Base-by-base conservation (phyloP, 306 rosid genomes). In the Vachellia pachyceras region DNA sequence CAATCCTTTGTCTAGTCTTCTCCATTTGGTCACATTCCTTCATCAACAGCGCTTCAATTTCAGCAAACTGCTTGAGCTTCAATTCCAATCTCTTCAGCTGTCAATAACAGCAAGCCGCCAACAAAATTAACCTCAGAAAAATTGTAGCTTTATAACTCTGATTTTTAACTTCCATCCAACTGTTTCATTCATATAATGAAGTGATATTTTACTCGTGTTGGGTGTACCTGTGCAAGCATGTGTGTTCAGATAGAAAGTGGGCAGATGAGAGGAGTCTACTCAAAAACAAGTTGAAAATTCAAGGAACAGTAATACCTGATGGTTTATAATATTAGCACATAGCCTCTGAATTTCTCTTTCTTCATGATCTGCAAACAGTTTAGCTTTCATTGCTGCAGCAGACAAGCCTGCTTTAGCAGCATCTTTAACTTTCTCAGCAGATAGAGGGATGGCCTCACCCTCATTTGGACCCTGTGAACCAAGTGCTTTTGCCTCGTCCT, bases 31-130 rank as follows among this genome's bases (percentile, higher is more conserved):
- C 99, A 0, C 98, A 93, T 85, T 96, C 99, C 82, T 96, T 96
- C 99, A 94, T 92, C 83, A 96, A 86, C 49, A 90, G 87, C 17
- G 99, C 92, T 86, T 96, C 99, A 77, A 96, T 91, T 89, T 96
- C 99, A 23, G 98, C 99, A 83, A 96, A 96, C 82, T 96, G 99
- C 90, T 96, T 94, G 84, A 96, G 88, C 92, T 96, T 96, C 94
- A 96, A 79, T 84, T 96, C 98, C 88, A 96, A 79, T 89, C 98
- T 92, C 85, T 92, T 96, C 94, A 96, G 84, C 99, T 96, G 94
- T 72, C 57, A 81, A 89, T 18, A 65, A 57, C 20, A 73, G 58
- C 80, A 67, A 77, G 67, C 80, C 69, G 69, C 74, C 57, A 81
- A 64, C 78, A 83, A 67, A 75, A 79, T 58, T 72, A 88, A 58